A percentile compares a stretch with the other conserved stretches of the same genome.
These are phyloP conservation scores for Vitis hybrid DNA, from an alignment of 177 flowering plant genomes.

Conservation along the genomic window DNA sequence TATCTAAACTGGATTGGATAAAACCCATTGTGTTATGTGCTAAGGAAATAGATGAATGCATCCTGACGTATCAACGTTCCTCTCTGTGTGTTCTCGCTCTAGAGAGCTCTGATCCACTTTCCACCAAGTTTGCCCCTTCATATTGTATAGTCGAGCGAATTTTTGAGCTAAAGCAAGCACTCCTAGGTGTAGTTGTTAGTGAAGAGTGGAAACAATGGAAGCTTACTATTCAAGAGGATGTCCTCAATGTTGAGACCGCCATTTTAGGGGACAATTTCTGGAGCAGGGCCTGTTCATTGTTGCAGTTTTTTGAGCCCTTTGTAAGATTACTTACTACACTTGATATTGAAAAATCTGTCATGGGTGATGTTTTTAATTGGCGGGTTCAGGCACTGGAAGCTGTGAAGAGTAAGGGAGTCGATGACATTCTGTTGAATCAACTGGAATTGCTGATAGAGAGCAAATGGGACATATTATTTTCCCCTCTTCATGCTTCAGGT, in stretches of 20 bases:
- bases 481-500: conserved; percentile 47
- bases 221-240: conserved; percentile 17
- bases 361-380: conserved; percentile 34
- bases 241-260: conserved; percentile 24
- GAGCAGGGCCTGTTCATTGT: conserved; percentile 24
- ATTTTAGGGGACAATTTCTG: conserved; percentile 35
- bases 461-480: conserved; percentile 37
- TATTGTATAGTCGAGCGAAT: conserved; percentile 21
- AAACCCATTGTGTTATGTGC: conserved; percentile 29
- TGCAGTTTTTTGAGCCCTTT: conserved; percentile 42
- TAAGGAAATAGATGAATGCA: conserved; percentile 28
- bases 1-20: conserved; percentile 32
- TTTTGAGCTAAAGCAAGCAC: conserved; percentile 28
- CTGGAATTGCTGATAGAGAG: conserved; percentile 31
- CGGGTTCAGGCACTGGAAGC: conserved; percentile 33
- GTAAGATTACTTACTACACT: conserved; percentile 25
- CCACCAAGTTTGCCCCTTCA: conserved; percentile 31
- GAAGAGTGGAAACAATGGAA: conserved; percentile 37
- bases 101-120: conserved; percentile 15
- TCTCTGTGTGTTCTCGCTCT: conserved; percentile 6
- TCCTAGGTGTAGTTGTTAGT: conserved; percentile 25
- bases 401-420: conserved; percentile 24
- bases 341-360: conserved; percentile 29
- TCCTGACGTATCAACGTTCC: conserved; percentile 14
- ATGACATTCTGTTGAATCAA: conserved; percentile 22